Conservation (phyloP, 306 rosid genomes). For the Abrus pulchellus region DNA sequence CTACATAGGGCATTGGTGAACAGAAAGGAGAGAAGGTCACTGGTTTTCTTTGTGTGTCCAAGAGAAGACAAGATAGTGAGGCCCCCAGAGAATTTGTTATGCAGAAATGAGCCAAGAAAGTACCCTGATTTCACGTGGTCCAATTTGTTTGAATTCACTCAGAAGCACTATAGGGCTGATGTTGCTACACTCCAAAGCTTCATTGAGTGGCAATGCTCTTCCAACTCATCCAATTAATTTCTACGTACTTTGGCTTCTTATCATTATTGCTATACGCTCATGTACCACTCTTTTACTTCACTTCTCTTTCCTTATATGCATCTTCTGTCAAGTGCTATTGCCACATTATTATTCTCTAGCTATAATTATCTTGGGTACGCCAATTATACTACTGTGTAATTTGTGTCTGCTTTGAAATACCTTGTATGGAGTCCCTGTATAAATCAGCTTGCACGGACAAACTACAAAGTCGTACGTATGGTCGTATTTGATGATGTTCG, state of each 20-base stretch:
- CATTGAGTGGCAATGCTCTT: constrained; percentile 54
- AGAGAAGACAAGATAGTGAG: constrained; percentile 63
- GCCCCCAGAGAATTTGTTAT: constrained; percentile 57
- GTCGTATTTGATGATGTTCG: neutral
- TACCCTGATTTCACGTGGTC: constrained; percentile 78
- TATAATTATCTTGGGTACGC: no score
- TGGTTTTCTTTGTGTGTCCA: constrained; percentile 65
- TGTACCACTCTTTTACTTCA: no score
- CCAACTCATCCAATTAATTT: constrained; percentile 19
- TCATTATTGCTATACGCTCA: neutral
- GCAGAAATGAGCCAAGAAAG: constrained; percentile 56
- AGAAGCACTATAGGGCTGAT: constrained; percentile 67
- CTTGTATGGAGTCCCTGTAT: neutral
- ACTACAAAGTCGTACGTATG: neutral
- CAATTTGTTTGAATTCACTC: constrained; percentile 61
- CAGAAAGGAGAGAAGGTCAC: constrained; percentile 55
- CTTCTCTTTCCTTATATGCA: no score
- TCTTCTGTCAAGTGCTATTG: neutral
- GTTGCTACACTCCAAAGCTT: constrained; percentile 63
- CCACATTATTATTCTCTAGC: no score
- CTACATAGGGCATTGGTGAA: constrained; percentile 71
- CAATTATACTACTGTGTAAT: no score
- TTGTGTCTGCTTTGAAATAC: neutral
- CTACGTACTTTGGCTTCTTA: constrained; percentile 24
- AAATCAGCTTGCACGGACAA: neutral